These are phyloP conservation scores for Stentor coeruleus DNA, from an alignment of 73 alveolate species.

Conservation along the genomic window DNA sequence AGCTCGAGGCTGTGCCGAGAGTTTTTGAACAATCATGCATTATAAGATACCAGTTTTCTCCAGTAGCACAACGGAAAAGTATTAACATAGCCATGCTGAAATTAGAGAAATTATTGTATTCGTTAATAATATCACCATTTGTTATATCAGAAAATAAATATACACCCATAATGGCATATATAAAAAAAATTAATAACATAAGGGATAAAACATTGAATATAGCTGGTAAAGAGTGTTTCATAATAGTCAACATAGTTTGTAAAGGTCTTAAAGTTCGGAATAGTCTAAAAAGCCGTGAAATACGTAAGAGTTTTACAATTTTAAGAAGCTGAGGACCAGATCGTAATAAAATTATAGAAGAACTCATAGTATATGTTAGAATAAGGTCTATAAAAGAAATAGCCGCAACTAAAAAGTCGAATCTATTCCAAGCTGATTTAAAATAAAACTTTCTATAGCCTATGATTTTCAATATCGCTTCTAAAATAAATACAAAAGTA, in stretches of 20 bases:
- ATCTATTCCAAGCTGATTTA: slow-evolving; percentile 85
- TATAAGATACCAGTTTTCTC: slow-evolving; percentile 79
- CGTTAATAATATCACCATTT: slow-evolving; percentile 54
- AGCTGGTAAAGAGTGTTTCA: slow-evolving; percentile 83
- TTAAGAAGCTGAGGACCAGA: slow-evolving; percentile 79
- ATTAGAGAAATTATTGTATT: slow-evolving; percentile 66
- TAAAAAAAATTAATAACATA: slow-evolving; percentile 75
- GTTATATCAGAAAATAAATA: slow-evolving; percentile 67
- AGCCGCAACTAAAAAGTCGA: slow-evolving; percentile 91
- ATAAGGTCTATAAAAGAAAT: slow-evolving; percentile 82
- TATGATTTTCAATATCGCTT: slow-evolving; percentile 68
- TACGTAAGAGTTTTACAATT: slow-evolving; percentile 57
- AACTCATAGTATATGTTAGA: slow-evolving; percentile 62
- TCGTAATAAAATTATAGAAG: slow-evolving; percentile 53
- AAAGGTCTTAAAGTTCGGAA: slow-evolving; percentile 62
- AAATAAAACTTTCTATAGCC: slow-evolving; percentile 85
- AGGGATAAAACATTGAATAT: slow-evolving; percentile 80
- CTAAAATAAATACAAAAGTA: slow-evolving; percentile 78
- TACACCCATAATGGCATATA: slow-evolving; percentile 86
- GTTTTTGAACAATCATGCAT: slow-evolving; percentile 61
- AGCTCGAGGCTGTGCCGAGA: slow-evolving; percentile 82
- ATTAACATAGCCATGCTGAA: slow-evolving; percentile 66
- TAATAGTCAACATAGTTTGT: slow-evolving; percentile 60
- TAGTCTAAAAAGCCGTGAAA: slow-evolving; percentile 65
- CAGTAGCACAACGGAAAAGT: slow-evolving; percentile 85